A percentile compares a stretch with the other conserved stretches of the same genome.
Evolutionary conservation across 2,329 filamentous ascomycete genomes (phyloP).

Genomic region (Verticillium tricorpus): DNA sequence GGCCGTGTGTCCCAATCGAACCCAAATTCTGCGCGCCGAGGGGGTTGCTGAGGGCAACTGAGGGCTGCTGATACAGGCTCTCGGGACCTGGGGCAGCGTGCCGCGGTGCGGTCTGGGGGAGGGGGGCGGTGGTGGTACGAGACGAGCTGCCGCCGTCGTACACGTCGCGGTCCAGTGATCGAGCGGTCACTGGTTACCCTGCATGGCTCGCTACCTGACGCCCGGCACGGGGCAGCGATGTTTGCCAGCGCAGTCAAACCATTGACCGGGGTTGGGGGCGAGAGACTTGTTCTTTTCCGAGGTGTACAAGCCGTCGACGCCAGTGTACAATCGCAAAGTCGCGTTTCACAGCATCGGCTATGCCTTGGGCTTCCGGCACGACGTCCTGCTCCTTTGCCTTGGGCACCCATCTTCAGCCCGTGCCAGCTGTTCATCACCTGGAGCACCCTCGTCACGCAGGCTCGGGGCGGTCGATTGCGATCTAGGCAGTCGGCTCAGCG

Average conservation of each 20-base stretch:
- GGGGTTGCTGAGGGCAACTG: not conserved
- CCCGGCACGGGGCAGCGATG: not conserved
- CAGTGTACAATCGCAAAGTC: not conserved
- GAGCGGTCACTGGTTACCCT: not conserved
- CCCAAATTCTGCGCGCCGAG: not conserved
- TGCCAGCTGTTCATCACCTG: not conserved
- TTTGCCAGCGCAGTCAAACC: not conserved
- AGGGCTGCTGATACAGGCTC: not conserved
- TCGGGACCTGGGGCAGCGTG: not conserved
- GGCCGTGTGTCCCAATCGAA: not conserved
- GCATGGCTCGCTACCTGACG: not conserved
- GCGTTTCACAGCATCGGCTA: not conserved
- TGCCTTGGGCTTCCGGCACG: not conserved
- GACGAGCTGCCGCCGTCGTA: not conserved
- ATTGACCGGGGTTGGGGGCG: not conserved
- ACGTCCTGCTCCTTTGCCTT: not conserved
- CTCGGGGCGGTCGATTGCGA: not conserved
- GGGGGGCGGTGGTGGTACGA: too few species aligned
- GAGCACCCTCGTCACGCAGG: not conserved
- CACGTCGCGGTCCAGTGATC: not conserved
- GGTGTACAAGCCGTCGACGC: not conserved
- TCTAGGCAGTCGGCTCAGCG: not conserved
- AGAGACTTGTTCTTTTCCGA: not conserved
- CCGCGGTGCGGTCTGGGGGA: not conserved
- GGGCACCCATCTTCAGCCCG: not conserved